These are phyloP conservation scores for Aspergillus candidus DNA, from an alignment of 2,329 filamentous ascomycete genomes.

Conservation along the genomic window DNA sequence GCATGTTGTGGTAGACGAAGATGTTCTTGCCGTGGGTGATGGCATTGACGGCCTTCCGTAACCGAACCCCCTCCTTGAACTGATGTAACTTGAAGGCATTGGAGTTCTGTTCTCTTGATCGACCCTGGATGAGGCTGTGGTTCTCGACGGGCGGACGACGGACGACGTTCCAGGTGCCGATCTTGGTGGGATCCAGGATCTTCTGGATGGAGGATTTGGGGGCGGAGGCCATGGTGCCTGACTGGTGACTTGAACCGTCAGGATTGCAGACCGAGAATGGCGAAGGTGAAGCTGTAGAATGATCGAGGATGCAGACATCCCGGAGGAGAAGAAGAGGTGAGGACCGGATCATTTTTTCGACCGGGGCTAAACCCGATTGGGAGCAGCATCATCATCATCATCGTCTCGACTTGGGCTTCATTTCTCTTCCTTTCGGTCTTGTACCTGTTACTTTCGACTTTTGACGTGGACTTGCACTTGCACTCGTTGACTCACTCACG, in stretches of 20 bases:
- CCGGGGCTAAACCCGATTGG: conserved; percentile 8
- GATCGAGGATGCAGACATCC: conserved; percentile 8
- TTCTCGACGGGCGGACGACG: conserved; percentile 32
- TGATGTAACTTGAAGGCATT: conserved; percentile 39
- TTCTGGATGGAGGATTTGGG: conserved; percentile 27
- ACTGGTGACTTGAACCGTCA: neutral
- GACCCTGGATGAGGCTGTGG: conserved; percentile 37
- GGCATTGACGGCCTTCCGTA: conserved; percentile 43
- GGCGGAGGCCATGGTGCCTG: conserved; percentile 35
- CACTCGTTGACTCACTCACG: too few relatives aligned
- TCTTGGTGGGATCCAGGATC: conserved; percentile 37
- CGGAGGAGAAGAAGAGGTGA: conserved; percentile 14
- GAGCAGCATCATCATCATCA: too few relatives aligned
- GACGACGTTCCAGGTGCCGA: conserved; percentile 32
- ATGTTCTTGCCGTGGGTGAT: conserved; percentile 53
- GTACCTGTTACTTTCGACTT: too few relatives aligned
- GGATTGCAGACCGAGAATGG: conserved; percentile 11
- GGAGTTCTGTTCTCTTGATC: conserved; percentile 32
- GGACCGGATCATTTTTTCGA: conserved; percentile 33
- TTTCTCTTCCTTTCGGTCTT: too few relatives aligned
- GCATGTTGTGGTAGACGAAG: conserved; percentile 56
- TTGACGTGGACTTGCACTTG: too few relatives aligned
- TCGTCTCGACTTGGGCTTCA: too few relatives aligned
- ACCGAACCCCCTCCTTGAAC: conserved; percentile 32
- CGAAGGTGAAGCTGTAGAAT: conserved; percentile 7